These are phyloP conservation scores for Aspergillus incahuasiensis DNA, from an alignment of 495 filamentous ascomycete genomes.

Conservation along the genomic window DNA sequence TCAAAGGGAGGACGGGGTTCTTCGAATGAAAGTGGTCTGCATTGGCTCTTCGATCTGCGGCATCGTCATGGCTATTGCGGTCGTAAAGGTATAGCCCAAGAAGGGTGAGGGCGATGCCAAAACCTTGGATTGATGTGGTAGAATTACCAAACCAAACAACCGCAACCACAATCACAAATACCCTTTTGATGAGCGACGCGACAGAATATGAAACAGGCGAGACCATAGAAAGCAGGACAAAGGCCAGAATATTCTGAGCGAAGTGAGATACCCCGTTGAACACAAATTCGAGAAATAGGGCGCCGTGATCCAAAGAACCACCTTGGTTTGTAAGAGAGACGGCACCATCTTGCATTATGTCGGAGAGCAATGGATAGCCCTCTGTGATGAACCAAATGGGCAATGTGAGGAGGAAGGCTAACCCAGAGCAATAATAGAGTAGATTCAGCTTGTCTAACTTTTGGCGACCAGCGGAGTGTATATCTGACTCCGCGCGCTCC, in stretches of 20 bases:
- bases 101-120: slow-evolving; percentile 86
- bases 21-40: slow-evolving; percentile 53
- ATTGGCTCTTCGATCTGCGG: slow-evolving; percentile 67
- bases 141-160: slow-evolving; percentile 93
- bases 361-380: slow-evolving; percentile 60
- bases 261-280: slow-evolving; percentile 99
- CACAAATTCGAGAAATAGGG: slow-evolving; percentile 74
- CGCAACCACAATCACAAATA: slow-evolving; percentile 92
- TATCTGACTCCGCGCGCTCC: slow-evolving; percentile 70
- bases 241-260: slow-evolving; percentile 91
- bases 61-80: slow-evolving; percentile 77
- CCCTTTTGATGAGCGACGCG: slow-evolving; percentile 89
- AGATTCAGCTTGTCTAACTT: slow-evolving; percentile 97
- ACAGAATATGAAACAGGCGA: slow-evolving; percentile 97
- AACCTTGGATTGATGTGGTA: slow-evolving; percentile 75
- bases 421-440: slow-evolving; percentile 88
- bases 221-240: slow-evolving; percentile 83
- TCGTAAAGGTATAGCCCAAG: slow-evolving; percentile 95
- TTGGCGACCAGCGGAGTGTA: slow-evolving; percentile 46
- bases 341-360: slow-evolving; percentile 47
- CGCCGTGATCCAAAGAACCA: slow-evolving; percentile 71
- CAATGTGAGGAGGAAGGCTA: slow-evolving; percentile 85
- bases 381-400: slow-evolving; percentile 94
- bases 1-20: slow-evolving; percentile 68
- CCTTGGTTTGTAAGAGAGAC: slow-evolving; percentile 66